Conservation (phyloP, 1,284 basidiomycete species). For the Ustilago trichophora region DNA sequence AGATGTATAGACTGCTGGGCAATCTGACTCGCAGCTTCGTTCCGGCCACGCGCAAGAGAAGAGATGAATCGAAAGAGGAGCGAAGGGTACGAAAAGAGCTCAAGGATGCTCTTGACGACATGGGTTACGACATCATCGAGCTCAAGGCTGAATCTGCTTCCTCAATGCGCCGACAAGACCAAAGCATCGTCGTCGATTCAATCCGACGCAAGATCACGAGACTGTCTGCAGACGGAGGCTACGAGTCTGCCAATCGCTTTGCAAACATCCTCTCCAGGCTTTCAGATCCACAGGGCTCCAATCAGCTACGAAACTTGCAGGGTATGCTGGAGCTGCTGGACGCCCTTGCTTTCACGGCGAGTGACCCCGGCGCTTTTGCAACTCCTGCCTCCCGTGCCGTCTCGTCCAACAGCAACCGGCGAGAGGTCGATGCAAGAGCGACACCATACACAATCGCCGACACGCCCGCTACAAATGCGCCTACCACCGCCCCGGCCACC, state of each 20-base stretch:
- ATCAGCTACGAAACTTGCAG: slow-evolving; percentile 21
- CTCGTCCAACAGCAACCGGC: slow-evolving; percentile 15
- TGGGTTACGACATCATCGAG: slow-evolving; percentile 49
- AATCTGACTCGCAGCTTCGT: slow-evolving; percentile 48
- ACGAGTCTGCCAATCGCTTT: slow-evolving; percentile 37
- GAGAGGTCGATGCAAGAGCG: slow-evolving; percentile 19
- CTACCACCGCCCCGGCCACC: slow-evolving; percentile 13
- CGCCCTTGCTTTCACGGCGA: slow-evolving; percentile 33
- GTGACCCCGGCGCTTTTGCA: slow-evolving; percentile 23
- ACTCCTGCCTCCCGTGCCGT: slow-evolving; percentile 22
- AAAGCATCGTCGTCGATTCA: slow-evolving; percentile 23
- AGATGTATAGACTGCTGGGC: slow-evolving; percentile 45
- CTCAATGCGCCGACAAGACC: slow-evolving; percentile 12
- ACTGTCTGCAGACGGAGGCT: slow-evolving; percentile 43
- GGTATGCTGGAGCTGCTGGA: slow-evolving; percentile 42
- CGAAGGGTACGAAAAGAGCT: slow-evolving; percentile 37
- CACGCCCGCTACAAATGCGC: slow-evolving; percentile 18
- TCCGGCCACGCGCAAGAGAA: slow-evolving; percentile 43
- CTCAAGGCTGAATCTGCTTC: slow-evolving; percentile 29
- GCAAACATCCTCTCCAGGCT: slow-evolving; percentile 32
- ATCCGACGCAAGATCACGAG: slow-evolving; percentile 38
- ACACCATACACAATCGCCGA: slow-evolving; percentile 33
- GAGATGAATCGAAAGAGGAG: slow-evolving; percentile 39
- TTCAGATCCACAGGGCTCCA: slow-evolving; percentile 17
- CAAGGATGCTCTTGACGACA: slow-evolving; percentile 44